Base-by-base conservation (phyloP, 2,329 filamentous ascomycete genomes). In the Fusarium sp. region DNA sequence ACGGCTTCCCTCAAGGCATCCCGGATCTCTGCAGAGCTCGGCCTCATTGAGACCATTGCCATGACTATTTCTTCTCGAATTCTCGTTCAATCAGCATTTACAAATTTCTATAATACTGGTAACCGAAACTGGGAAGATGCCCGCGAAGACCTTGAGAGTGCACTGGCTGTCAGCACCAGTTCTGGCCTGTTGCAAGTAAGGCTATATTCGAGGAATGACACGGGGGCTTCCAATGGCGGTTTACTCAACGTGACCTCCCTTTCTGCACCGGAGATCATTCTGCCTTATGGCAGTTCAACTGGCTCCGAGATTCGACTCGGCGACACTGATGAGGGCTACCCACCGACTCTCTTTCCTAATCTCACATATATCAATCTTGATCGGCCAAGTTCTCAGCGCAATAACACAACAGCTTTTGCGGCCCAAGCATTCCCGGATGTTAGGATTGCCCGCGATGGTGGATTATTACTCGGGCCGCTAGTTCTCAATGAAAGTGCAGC, bases 1-100 rank as follows among this genome's bases (percentile, higher is more conserved):
- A 94, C 94, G 3, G 95, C 95, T 12, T 95, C 93, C 6, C 90
- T 97, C 79, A 97, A 97, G 81, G 92, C 95, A 26, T 91, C 93
- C 35, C 92, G 95, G 79, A 88, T 98, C 71, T 86, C 92, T 11
- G 92, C 93, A 58, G 93, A 94, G 79, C 88, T 98, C 61, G 87
- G 93, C 57, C 87, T 97, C 57, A 90, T 97, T 74, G 90, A 95
- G 82, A 92, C 92, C 36, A 92, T 91, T 66, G 92, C 91, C 78
- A 86, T 87, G 61, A 91, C 92, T 61, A 91, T 96, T 48, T 86
- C 91, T 12, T 95, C 93, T 1, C 86, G 91, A 67, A 80, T 92
- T 26, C 79, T 92, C 28, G 81, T 92, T 24, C 90, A 92, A 75
- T 64, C 83, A 22, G 85, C 87, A 10, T 80, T 92, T 36, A 72